Base-by-base conservation (phyloP, 2,329 filamentous ascomycete genomes). In the Stagonosporopsis vannaccii region DNA sequence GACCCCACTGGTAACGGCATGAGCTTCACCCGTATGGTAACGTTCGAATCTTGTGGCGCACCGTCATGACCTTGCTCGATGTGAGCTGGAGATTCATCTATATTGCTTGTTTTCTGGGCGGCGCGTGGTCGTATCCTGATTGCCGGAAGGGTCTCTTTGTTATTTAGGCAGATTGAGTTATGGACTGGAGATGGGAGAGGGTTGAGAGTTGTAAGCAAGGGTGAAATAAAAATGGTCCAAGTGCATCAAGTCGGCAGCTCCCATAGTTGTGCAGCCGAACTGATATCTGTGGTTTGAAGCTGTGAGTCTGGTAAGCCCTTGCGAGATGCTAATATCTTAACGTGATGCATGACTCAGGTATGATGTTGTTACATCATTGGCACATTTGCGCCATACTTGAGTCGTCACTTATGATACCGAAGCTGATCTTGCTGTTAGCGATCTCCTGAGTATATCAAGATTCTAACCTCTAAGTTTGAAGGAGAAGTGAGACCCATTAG, bases 341-440 rank as follows among this genome's bases (percentile, higher is more conserved):
- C 33, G 44, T 12, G 23, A 51, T 51, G 32, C 40, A 36, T 15
- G 48, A 43, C 23, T 37, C 23, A 44, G 48, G 44, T 44, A 44
- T 28, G 40, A 12, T 22, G 12, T 36, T 44, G 19, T 54, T 43
- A 47, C 44, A 54, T 49, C 51, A 44, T 49, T 45, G 39, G 32
- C 13, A 42, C 36, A 30, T n/a, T 13, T 36, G 19, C 52, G 25
- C 45, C 45, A 45, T 33, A 50, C 43, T 5, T 25, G 22, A 13
- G 17, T 26, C 37, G 23, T 45, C 40, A 45, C 40, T 26, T 35
- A 45, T n/a, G 13, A 33, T 33, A 7, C 45, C 8, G 20, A n/a
- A 39, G 23, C 44, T 37, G 25, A 20, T 25, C 25, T 28, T 23
- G 19, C 15, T 15, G 19, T n/a, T 12, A 35, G 33, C 20, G 19